Evolutionary conservation across 441 rosid genomes (phyloP).

Genomic region (Populus hybrid): DNA sequence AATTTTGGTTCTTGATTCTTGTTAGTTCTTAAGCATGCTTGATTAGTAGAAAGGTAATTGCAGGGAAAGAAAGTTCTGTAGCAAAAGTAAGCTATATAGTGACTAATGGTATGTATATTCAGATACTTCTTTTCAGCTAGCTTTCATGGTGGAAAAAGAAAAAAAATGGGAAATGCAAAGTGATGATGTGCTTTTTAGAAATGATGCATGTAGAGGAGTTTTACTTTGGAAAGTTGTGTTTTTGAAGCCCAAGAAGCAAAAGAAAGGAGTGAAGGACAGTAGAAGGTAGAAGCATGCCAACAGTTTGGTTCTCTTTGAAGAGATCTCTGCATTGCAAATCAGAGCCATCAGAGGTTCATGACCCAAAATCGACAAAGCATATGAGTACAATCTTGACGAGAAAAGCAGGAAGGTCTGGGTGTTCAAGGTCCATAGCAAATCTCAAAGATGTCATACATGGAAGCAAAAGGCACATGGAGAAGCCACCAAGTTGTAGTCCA

Average conservation of each 20-base stretch:
- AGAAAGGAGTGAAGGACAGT: not conserved
- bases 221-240: conserved; percentile 1
- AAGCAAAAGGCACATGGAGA: conserved; percentile 86
- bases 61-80: conserved; percentile 2
- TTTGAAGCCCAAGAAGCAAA: not conserved
- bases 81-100: not conserved
- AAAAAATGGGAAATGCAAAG: conserved; percentile 14
- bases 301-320: conserved; percentile 92
- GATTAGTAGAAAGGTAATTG: conserved; percentile 12
- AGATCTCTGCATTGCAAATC: conserved; percentile 90
- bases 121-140: conserved; percentile 21
- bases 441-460: conserved; percentile 97
- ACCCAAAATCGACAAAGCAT: conserved; percentile 68
- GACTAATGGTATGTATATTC: conserved; percentile 10
- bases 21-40: not conserved
- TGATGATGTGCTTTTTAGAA: not conserved
- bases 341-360: conserved; percentile 79
- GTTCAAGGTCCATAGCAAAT: conserved; percentile 96
- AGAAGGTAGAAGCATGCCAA: conserved; percentile 52
- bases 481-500: conserved; percentile 90
- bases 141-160: conserved; percentile 17
- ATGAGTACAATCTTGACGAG: conserved; percentile 68
- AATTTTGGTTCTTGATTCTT: conserved; percentile 5
- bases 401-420: conserved; percentile 77
- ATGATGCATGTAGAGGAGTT: conserved; percentile 7